Base-by-base conservation (phyloP, 192 early-diverging fungal species). In the Mortierella claussenii region DNA sequence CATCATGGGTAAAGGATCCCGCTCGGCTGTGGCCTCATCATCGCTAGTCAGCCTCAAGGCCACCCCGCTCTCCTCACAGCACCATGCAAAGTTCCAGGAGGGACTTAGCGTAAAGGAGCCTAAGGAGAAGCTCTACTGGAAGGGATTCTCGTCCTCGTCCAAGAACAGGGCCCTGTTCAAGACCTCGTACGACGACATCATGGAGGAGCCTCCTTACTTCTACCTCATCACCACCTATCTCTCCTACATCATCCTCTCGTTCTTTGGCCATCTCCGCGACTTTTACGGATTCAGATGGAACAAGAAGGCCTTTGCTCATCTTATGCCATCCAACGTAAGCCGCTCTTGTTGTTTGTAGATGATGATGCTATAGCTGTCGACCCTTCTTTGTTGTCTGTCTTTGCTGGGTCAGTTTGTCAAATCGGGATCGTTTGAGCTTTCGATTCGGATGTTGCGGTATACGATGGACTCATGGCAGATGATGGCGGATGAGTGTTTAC, bases 221-320 rank as follows among this genome's bases (percentile, higher is more conserved):
- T 90, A 91, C 50, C 89, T 97, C 56, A 87, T 97, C 50, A 94
- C 96, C 10, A 99, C 97, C 58, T 99, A 99, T 79, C 86, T 99
- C 40, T 92, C 90, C 55, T 99, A 94, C 85, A 89, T 97, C 62
- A 87, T 98, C 81, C 86, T 99, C 58, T 96, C 97, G 20, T 78
- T 96, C 60, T 92, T 95, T 81, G 97, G 96, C 20, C 95, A 99
- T 68, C 45, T 96, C 49, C 88, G 94, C 18, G 97, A 98, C 82
- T 95, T 96, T 69, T 90, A 97, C 56, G 94, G 93, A 32, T 92
- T 93, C 82, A 66, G 92, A 6, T 88, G 94, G 74, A 85, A 87
- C 48, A 85, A 86, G 32, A 81, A 89, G 46, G 84, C 90, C 53
- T 96, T 89, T 79, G 67, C 81, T 55, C 89, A 95, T 79, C 80